A percentile compares a stretch with the other conserved stretches of the same genome.
These are phyloP conservation scores for Cucurbita argyrosperma DNA, from an alignment of 306 rosid species.

Conservation along the genomic window DNA sequence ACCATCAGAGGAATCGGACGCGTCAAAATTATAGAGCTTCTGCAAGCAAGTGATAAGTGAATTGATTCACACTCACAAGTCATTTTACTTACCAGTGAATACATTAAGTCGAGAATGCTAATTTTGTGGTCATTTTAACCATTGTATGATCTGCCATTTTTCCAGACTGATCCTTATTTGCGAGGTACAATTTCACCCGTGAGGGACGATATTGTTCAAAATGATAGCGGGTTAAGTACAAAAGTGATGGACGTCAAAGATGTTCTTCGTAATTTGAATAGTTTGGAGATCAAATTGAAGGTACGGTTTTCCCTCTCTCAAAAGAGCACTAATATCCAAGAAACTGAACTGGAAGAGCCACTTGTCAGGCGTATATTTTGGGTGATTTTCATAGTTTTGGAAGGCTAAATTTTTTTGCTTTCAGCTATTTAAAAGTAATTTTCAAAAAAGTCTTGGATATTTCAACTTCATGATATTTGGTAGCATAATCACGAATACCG, in stretches of 20 bases:
- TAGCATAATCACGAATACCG: neutral
- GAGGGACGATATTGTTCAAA: constrained; percentile 14
- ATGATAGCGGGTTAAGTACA: constrained; percentile 9
- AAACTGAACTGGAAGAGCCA: neutral
- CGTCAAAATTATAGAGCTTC: constrained; percentile 16
- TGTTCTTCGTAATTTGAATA: constrained; percentile 26
- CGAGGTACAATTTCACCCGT: constrained; percentile 22
- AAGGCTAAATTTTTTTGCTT: neutral
- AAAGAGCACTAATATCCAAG: neutral
- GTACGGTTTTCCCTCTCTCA: constrained; percentile 6
- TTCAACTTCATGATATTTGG: neutral
- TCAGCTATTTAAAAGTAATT: neutral
- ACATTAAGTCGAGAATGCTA: neutral
- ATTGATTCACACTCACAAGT: neutral
- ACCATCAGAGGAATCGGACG: constrained; percentile 37
- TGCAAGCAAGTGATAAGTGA: constrained; percentile 18
- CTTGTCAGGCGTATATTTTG: neutral
- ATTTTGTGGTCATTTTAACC: neutral
- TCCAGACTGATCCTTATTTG: constrained; percentile 29
- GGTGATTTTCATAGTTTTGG: neutral
- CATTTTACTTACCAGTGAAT: neutral
- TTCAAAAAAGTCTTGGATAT: too few species aligned
- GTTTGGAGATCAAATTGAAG: constrained; percentile 38
- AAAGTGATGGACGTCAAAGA: constrained; percentile 23
- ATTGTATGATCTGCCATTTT: neutral